These are phyloP conservation scores for Boehmeria nivea DNA, from an alignment of 306 rosid species.

Conservation along the genomic window DNA sequence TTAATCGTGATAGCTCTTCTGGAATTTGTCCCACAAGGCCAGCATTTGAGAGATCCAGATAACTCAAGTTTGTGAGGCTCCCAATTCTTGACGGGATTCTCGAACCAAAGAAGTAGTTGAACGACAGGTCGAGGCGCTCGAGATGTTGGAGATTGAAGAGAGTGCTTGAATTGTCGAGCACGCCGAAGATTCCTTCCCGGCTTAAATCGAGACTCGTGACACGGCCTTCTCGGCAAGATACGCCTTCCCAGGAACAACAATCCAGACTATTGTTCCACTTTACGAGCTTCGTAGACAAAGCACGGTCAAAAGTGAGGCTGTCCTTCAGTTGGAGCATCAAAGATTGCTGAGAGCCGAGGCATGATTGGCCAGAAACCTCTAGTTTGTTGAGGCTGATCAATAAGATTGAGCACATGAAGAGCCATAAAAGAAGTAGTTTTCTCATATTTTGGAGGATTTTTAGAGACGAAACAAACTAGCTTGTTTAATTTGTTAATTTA, in stretches of 20 bases:
- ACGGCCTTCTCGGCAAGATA: not conserved
- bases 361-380: not conserved
- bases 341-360: not conserved
- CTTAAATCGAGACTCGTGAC: not conserved
- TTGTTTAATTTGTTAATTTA: too few species aligned
- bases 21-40: not conserved
- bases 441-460: not conserved
- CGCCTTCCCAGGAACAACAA: constrained; percentile 1
- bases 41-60: not conserved
- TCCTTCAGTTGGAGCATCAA: not conserved
- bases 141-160: constrained; percentile 3
- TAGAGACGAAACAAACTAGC: not conserved
- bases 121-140: not conserved
- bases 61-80: not conserved
- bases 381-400: not conserved
- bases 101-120: not conserved
- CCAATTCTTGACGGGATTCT: not conserved
- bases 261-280: not conserved
- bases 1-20: not conserved
- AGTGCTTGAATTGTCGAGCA: not conserved
- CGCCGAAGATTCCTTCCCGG: not conserved
- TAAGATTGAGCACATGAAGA: not conserved
- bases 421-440: not conserved
- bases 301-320: not conserved
- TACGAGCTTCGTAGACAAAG: not conserved